Evolutionary conservation across 495 filamentous ascomycete genomes (phyloP), one percentile per base, ranked within the genome.

Genomic region (Astrothelium macrocarpum): DNA sequence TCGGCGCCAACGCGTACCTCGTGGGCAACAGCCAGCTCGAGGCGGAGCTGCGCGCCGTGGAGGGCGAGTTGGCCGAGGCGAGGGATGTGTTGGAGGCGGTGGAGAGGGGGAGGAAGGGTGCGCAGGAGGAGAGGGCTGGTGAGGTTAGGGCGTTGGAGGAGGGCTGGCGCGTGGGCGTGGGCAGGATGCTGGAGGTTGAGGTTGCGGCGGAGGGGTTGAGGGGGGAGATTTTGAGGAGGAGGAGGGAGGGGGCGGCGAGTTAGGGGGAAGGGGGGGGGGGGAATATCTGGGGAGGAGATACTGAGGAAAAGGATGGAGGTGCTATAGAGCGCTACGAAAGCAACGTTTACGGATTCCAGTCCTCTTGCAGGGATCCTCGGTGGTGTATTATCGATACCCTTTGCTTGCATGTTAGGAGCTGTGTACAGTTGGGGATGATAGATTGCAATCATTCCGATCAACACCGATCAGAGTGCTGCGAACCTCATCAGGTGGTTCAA

Each of bases 1-100:
- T 84, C 76, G 92, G 91, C 70, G 90, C 89, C 78, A 96, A 95
- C 75, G 87, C 89, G 14, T 97, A 93, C 92, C 77, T 97, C 62
- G 80, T 95, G 12, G 86, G 84, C 7, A 97, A 97, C 75, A 80
- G 82, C 64, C 84, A 90, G 63, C 66, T 91, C 29, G 91, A 96
- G 73, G 83, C 82, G 46, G 80, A 90, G 31, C 77, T 97, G 59
- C 78, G 81, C 18, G 75, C 70, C 2, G 66, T 95, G n/a, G 93
- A 97, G 80, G 80, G 79, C 65, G 91, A 96, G 66, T 77, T 98
- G 67, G 87, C 82, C 20, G 82, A 77, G 32, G 74, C 78, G 28
- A 86, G 84, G 76, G 76, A 78, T 62, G 81, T 86, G 70, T 79
- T 87, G 62, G 90, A 94, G 73, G 70, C 80, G 26, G 77, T 91